Evolutionary conservation across 257 asterid species (phyloP).

Genomic region (Linderniella brevidens): DNA sequence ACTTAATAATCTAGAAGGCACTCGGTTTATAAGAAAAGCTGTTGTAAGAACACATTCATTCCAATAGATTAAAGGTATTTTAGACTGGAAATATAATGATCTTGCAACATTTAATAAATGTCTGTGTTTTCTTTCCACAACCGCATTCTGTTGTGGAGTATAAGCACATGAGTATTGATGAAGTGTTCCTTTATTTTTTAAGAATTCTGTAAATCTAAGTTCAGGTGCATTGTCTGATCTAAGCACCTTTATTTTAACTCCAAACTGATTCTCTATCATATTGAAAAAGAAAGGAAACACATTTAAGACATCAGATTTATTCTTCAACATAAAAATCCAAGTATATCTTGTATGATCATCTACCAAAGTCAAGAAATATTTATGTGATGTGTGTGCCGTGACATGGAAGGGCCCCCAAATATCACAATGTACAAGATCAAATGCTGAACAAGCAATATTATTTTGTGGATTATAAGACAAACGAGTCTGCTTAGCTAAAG

Average conservation of each 20-base stretch:
- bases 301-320: neutral
- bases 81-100: neutral
- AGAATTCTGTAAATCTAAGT: neutral
- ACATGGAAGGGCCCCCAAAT: neutral
- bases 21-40: neutral
- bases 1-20: neutral
- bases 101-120: neutral
- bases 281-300: neutral
- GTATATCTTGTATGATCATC: neutral
- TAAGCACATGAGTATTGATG: neutral
- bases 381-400: neutral
- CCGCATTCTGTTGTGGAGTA: neutral
- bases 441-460: neutral
- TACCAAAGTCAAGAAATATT: neutral
- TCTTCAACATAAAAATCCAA: neutral
- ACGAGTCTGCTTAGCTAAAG: no score
- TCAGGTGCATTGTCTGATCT: neutral
- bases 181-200: neutral
- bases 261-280: neutral
- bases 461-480: no score
- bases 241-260: neutral
- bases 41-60: neutral
- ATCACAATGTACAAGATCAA: neutral
- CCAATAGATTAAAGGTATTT: neutral
- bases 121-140: neutral